Evolutionary conservation across 2,329 filamentous ascomycete genomes (phyloP).

Genomic region (Aspergillus sp.): DNA sequence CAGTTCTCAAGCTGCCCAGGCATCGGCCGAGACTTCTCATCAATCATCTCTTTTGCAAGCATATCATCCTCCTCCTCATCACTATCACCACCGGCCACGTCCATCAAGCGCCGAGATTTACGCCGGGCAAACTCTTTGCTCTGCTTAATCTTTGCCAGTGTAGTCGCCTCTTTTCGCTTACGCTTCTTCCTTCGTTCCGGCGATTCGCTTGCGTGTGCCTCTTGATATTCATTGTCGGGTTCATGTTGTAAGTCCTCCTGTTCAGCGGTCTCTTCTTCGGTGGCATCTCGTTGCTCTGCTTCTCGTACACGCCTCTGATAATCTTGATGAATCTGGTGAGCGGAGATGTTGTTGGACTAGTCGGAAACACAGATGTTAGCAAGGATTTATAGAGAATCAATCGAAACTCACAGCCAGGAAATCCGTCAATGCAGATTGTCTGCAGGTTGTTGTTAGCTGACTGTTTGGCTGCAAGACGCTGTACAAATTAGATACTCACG

Average conservation of each 20-base stretch:
- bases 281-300: conserved; percentile 36
- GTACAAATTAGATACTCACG: conserved; percentile 32
- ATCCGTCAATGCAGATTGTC: conserved; percentile 61
- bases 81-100: conserved; percentile 42
- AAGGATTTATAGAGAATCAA: neutral
- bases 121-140: conserved; percentile 45
- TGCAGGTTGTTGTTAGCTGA: conserved; percentile 18
- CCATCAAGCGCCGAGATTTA: conserved; percentile 37
- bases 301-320: conserved; percentile 49
- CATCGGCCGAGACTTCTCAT: conserved; percentile 51
- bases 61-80: conserved; percentile 43
- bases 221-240: conserved; percentile 24
- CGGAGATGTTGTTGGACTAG: conserved; percentile 60
- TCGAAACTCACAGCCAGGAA: conserved; percentile 54
- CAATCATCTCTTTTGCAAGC: conserved; percentile 46
- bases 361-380: conserved; percentile 1
- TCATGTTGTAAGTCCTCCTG: conserved; percentile 26
- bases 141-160: conserved; percentile 42
- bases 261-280: conserved; percentile 7
- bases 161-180: conserved; percentile 47
- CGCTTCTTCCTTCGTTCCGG: conserved; percentile 47
- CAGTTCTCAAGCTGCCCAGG: conserved; percentile 87
- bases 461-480: neutral
- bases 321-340: conserved; percentile 55
- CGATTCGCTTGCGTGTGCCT: conserved; percentile 34